Base-by-base conservation (phyloP, 1,139 yeast species). In the Sugiyamaella novakii region DNA sequence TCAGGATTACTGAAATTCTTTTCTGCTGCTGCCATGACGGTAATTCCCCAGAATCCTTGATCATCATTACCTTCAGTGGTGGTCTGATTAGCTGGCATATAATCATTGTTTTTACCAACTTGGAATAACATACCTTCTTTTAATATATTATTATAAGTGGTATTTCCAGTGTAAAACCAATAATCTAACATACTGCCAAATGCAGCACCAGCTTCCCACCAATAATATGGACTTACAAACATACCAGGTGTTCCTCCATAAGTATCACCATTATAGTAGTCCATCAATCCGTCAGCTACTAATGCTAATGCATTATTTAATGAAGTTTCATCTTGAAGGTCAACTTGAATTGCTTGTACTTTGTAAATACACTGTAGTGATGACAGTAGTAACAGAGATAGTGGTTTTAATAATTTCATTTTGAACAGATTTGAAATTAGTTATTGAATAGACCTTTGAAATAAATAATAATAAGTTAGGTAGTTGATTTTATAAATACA, bases 171-270 rank as follows among this genome's bases (percentile, higher is more conserved):
- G 62, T 76, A 83, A 62, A 66, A 83, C 71, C 87, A 78, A 66
- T 82, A 85, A 66, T 89, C 96, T 40, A 89, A 69, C 76, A 91
- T 74, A 17, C 87, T 76, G 3, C 96, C 95, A 87, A 89, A 87
- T 3, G 95, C 97, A 56, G 95, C 96, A 63, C 98, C 98, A 29
- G 96, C 96, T 71, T 89, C 92, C 97, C 97, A 89, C 97, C 97
- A 91, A 74, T 89, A 91, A 75, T 89, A 89, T 1, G 97, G 97
- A 65, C 72, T 68, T 1, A 84, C 71, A 66, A 89, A 86, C 92
- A 84, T 82, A 46, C 98, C 98, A 38, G 87, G 70, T 18, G 88
- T 78, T 31, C 89, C 86, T 36, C 96, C 96, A 49, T 73, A 69
- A 27, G 77, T 69, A 41, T 70, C 60, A 34, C 96, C 96, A 42